Conservation (phyloP, 805 yeast species). For the Pichia nakasei region DNA sequence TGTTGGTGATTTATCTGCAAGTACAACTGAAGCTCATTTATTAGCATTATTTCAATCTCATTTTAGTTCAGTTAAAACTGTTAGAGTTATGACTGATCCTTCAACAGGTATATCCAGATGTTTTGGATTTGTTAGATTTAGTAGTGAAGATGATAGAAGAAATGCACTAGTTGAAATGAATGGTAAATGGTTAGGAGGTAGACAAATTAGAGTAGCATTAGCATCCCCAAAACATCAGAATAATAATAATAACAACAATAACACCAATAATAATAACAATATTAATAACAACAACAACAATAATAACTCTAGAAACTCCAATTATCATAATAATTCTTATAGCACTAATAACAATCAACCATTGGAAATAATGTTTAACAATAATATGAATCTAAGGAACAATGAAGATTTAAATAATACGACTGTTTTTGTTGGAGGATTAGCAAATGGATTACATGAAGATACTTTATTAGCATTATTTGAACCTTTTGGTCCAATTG, state of each 20-base stretch:
- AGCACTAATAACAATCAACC: constrained; percentile 6
- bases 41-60: constrained; percentile 61
- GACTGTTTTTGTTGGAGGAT: constrained; percentile 61
- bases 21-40: constrained; percentile 73
- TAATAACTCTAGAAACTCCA: too few species aligned
- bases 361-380: constrained; percentile 11
- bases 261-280: background rate
- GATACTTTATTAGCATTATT: constrained; percentile 51
- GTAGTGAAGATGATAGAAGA: constrained; percentile 59
- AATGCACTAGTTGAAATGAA: constrained; percentile 67
- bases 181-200: constrained; percentile 72
- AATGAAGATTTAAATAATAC: constrained; percentile 59
- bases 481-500: constrained; percentile 64
- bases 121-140: constrained; percentile 73
- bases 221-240: constrained; percentile 61
- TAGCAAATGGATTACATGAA: constrained; percentile 56
- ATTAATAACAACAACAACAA: constrained; percentile 26
- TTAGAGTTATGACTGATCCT: constrained; percentile 81
- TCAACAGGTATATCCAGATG: constrained; percentile 69
- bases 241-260: constrained; percentile 10
- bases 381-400: background rate
- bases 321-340: too few species aligned
- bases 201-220: constrained; percentile 66
- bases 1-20: constrained; percentile 76
- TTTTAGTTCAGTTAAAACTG: constrained; percentile 64